Evolutionary conservation across 768 basidiomycete genomes (phyloP), one percentile per base, ranked within the genome.

Genomic region (Paxillus rubicundulus): DNA sequence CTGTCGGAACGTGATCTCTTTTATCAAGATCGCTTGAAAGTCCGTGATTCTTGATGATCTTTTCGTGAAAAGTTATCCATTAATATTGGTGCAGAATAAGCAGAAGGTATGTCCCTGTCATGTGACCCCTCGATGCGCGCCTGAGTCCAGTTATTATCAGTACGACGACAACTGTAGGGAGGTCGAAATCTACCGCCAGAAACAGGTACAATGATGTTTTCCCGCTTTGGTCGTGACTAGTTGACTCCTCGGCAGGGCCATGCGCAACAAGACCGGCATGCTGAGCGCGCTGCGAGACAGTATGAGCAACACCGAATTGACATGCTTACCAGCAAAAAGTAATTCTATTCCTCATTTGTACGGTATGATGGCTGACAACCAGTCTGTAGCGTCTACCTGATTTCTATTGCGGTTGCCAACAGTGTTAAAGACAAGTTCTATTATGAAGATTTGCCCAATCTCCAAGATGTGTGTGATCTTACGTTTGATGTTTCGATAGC

Each of bases 241-340:
- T n/a, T n/a, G n/a, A 50, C 45, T 41, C n/a, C 42, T 17, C 42
- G 45, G 21, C 59, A 90, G 88, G 81, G 75, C 46, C 82, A 85
- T 52, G 79, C 81, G 39, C 74, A 74, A 61, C 88, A 89, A 62
- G 90, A 92, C 63, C 82, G 78, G 42, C 89, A 91, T 52, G 84
- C 87, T 30, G 87, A 86, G 49, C 80, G 88, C 32, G 81, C 78
- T 3, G 84, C 83, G 17, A 84, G 80, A 65, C 89, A 91, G 60
- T 81, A 81, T 40, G 89, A 90, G 56, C 84, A 88, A 59, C 88
- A 90, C 59, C 79, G 79, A 48, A 75, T 76, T 32, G 86, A 91
- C 37, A 92, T 92, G 90, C 68, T 82, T 39, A 87, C 85, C 58
- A 80, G 82, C 69, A 92, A 92, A 74, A 92, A 92, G 90, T 91